Evolutionary conservation across 2,329 filamentous ascomycete species (phyloP), one percentile per base, ranked within the genome.

Genomic region (Pseudogymnoascus sp.): DNA sequence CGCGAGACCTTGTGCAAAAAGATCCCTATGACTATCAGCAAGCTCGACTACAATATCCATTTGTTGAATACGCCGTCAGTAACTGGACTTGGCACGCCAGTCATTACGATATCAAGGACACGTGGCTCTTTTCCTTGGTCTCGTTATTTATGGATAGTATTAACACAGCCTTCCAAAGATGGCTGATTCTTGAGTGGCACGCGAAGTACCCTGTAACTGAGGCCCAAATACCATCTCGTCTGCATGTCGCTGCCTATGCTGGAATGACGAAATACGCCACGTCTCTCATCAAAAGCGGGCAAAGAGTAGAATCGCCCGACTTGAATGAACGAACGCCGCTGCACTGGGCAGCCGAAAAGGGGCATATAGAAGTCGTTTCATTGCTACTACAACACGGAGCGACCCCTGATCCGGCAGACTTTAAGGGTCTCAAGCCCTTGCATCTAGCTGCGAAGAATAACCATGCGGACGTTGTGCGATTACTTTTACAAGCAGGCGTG

Each of bases 401-500:
- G 19, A 34, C 33, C 13, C 33, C 33, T 34, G 63, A 71, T 41
- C 30, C 58, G 13, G 38, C 60, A 0, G 63, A 70, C 1, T 57
- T 41, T 5, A 2, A 59, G 15, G 73, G 74, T 0, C 41, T 65
- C 0, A 72, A 63, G n/a, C 71, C 75, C 5, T 61, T 77, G 1
- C 71, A 76, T 58, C 5, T 62, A 21, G 74, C 74, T 5, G 72
- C 72, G 2, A 61, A 5, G 3, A 65, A 62, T 7, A 73, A 74
- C 35, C 67, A 71, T 59, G 57, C 61, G 3, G 63, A 62, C 5
- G 69, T 68, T 28, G 66, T 73, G 3, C 61, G 59, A 13, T 59
- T 66, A 1, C 63, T 76, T 2, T 61, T 77, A 3, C 62, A 68
- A 6, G 71, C 72, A 19, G 74, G 74, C 9, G 71, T 73, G 0